Evolutionary conservation across 441 rosid genomes (phyloP), one percentile per base, ranked within the genome.

Genomic region (Mallotus japonicus): DNA sequence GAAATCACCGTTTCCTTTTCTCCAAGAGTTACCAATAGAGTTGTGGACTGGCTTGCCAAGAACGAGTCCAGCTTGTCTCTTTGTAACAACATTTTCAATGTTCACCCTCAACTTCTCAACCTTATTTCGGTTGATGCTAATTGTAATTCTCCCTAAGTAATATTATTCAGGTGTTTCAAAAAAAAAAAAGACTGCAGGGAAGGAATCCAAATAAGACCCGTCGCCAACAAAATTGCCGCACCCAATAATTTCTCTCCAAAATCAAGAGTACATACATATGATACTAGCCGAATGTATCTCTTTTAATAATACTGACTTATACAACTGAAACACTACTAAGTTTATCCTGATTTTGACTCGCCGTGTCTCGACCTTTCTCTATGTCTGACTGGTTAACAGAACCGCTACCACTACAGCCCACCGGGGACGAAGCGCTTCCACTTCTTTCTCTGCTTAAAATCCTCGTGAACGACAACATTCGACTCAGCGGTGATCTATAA

Each of bases 401-500:
- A 3, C 65, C 51, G 66, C 56, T 58, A 14, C 56, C 70, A 14
- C 74, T 70, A 20, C 75, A 75, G 16, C 84, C 56, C 40, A 59
- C 53, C 22, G 28, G 28, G 2, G 91, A 86, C n/a, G 87, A 81
- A 50, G 74, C 51, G 10, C 55, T 78, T 7, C 73, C 81, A 55
- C 88, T 83, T 44, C 86, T 70, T 0, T 93, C 98, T 74, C 95
- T 76, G 67, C 89, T 88, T 40, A 94, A 54, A 66, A 94, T 89
- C 82, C 92, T 83, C 79, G 34, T 89, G 32, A 92, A 85, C 8
- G 98, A 92, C 69, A 92, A 50, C 89, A 92, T 85, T 22, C 96
- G 87, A 74, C 87, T 81, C 88, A 88, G 78, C 28, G 97, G 96
- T 53, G 98, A 93, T 63, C 85, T 81, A 44, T 77, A 53, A 53